These are phyloP conservation scores for Hypholoma fasciculare DNA, from an alignment of 768 basidiomycete species.

Conservation along the genomic window DNA sequence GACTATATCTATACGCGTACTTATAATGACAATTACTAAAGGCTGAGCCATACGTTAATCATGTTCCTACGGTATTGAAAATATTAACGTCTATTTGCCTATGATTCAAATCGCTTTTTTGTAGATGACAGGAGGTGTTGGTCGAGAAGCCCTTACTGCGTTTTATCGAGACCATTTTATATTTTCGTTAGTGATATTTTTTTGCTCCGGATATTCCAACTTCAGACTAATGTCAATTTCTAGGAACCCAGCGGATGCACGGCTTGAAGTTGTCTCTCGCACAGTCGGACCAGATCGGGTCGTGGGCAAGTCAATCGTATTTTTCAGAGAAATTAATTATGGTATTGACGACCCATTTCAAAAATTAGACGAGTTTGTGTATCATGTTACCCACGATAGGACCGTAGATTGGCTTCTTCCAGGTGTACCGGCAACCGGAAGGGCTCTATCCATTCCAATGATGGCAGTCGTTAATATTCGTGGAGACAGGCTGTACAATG, in stretches of 20 bases:
- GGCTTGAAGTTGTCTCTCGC: conserved; percentile 45
- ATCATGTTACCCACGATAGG: conserved; percentile 43
- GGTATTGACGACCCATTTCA: not conserved
- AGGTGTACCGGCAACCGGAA: conserved; percentile 52
- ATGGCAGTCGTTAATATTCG: conserved; percentile 55
- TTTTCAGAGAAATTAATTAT: not conserved
- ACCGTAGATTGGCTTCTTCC: conserved; percentile 51
- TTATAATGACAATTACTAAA: conserved; percentile 12
- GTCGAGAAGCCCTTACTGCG: conserved; percentile 44
- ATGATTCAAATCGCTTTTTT: not conserved
- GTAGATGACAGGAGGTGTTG: conserved; percentile 58
- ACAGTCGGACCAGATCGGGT: conserved; percentile 52
- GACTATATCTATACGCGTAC: not conserved
- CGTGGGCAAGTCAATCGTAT: conserved; percentile 37
- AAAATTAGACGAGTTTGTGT: conserved; percentile 49
- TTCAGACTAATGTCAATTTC: not conserved
- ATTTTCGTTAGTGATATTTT: conserved; percentile 36
- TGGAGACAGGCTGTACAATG: conserved; percentile 37
- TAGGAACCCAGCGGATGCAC: conserved; percentile 50
- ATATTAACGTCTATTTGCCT: not conserved
- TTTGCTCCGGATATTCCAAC: not conserved
- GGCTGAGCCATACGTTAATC: conserved; percentile 62
- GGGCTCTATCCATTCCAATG: conserved; percentile 50
- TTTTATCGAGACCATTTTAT: conserved; percentile 62
- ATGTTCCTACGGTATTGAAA: conserved; percentile 47